These are phyloP conservation scores for Erysiphe pulchra DNA, from an alignment of 2,329 filamentous ascomycete genomes.

Conservation along the genomic window DNA sequence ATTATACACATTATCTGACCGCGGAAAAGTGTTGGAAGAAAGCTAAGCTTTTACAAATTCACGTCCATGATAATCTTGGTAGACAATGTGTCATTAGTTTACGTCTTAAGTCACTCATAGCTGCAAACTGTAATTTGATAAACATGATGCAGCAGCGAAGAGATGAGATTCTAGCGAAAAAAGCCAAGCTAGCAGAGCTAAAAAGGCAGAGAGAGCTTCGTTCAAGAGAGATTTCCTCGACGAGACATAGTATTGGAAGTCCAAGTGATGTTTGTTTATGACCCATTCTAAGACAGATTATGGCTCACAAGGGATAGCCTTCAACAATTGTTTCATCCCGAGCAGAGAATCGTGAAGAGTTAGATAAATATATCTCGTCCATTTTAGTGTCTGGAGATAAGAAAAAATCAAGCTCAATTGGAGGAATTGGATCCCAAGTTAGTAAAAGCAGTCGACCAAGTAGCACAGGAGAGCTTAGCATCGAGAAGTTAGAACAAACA, in stretches of 20 bases:
- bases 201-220: conserved; percentile 76
- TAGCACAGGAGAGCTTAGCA: conserved; percentile 59
- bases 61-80: too few species aligned
- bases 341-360: conserved; percentile 42
- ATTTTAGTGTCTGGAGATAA: conserved; percentile 48
- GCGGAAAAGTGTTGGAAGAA: too few species aligned
- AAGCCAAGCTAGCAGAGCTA: conserved; percentile 86
- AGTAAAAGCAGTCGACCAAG: conserved; percentile 72
- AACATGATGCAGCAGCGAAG: conserved; percentile 43
- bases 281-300: conserved; percentile 7
- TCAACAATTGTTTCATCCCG: conserved; percentile 45
- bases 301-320: conserved; percentile 22
- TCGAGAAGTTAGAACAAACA: conserved; percentile 36
- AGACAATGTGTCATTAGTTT: too few species aligned
- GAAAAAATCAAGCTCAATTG: conserved; percentile 43
- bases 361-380: conserved; percentile 66
- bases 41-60: too few species aligned
- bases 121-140: too few species aligned
- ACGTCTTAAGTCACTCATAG: too few species aligned
- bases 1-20: too few species aligned
- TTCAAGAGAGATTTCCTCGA: conserved; percentile 46
- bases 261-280: conserved; percentile 35
- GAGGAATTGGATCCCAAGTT: conserved; percentile 38
- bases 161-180: conserved; percentile 92
- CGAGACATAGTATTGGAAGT: conserved; percentile 41